Evolutionary conservation across 768 basidiomycete genomes (phyloP).

Genomic region (Boletus bicolor): DNA sequence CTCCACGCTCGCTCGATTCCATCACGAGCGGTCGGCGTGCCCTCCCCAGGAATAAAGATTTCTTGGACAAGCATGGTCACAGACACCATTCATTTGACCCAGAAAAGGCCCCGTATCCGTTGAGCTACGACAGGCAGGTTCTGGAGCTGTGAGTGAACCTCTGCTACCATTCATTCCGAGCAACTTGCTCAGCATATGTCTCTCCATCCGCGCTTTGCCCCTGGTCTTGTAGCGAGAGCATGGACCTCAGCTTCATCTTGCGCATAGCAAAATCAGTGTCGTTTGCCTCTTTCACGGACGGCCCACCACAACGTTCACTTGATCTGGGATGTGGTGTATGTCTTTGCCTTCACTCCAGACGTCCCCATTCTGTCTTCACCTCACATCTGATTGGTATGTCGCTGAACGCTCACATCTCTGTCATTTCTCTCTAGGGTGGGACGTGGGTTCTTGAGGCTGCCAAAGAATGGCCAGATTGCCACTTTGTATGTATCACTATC

Average conservation of each 20-base stretch:
- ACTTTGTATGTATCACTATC: slow-evolving; percentile 49
- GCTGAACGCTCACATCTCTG: slow-evolving; percentile 1
- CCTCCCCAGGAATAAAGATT: slow-evolving; percentile 47
- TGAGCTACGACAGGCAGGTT: slow-evolving; percentile 65
- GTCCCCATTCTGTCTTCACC: background rate
- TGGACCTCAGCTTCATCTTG: slow-evolving; percentile 50
- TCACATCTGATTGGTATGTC: background rate
- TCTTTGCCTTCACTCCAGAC: slow-evolving; percentile 2
- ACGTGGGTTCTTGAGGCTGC: slow-evolving; percentile 74
- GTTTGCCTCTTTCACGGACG: slow-evolving; percentile 52
- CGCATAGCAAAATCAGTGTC: slow-evolving; percentile 55
- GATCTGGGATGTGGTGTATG: slow-evolving; percentile 76
- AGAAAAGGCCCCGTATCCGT: slow-evolving; percentile 78
- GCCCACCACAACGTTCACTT: slow-evolving; percentile 50
- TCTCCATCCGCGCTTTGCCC: background rate
- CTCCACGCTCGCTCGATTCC: slow-evolving; percentile 18
- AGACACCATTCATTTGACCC: slow-evolving; percentile 64
- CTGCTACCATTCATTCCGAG: background rate
- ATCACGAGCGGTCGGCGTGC: slow-evolving; percentile 32
- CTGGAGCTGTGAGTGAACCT: slow-evolving; percentile 58
- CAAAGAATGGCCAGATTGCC: slow-evolving; percentile 62
- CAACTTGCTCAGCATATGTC: slow-evolving; percentile 2
- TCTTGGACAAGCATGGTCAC: slow-evolving; percentile 57
- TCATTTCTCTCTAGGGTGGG: slow-evolving; percentile 44
- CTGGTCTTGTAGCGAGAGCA: slow-evolving; percentile 42